phyloP scores from a whole-genome alignment of 1,284 basidiomycete species.

The Pseudozyma hubeiensis region DNA sequence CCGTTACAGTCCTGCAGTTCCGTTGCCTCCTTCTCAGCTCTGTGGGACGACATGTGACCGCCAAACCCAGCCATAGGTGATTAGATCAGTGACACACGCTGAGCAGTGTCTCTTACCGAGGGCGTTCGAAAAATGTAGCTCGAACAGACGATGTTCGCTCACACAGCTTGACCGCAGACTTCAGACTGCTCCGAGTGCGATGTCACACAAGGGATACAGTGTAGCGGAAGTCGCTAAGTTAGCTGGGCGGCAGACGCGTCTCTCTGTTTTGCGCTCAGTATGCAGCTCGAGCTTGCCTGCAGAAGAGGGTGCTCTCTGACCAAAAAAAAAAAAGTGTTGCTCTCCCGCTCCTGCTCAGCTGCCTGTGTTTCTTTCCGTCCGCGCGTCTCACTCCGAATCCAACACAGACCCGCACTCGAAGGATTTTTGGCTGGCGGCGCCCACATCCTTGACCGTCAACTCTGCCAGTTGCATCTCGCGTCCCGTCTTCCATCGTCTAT shows the following conservation, averaged over 20 bases:
- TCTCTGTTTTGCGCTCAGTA: conserved; percentile 7
- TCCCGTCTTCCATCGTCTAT: conserved; percentile 7
- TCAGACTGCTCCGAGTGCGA: too few relatives aligned
- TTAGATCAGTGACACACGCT: neutral
- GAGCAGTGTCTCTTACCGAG: neutral
- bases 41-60: too few relatives aligned
- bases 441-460: neutral
- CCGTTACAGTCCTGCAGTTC: too few relatives aligned
- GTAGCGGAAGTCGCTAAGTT: too few relatives aligned
- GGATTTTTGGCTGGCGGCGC: neutral
- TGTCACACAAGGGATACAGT: too few relatives aligned
- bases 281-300: conserved; percentile 13
- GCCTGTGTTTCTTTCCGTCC: neutral
- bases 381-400: conserved; percentile 15
- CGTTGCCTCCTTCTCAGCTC: too few relatives aligned
- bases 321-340: conserved; percentile 28
- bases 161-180: too few relatives aligned
- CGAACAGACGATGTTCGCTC: too few relatives aligned
- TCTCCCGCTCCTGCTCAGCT: conserved; percentile 10
- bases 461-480: neutral
- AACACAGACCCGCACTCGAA: conserved; percentile 6
- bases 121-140: neutral
- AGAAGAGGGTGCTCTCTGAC: conserved; percentile 6
- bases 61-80: neutral
- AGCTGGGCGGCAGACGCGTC: conserved; percentile 10